Percentiles rank a stretch among this genome's conserved stretches.
These are phyloP conservation scores for Aspergillus amoenus DNA, from an alignment of 2,329 filamentous ascomycete species.

Conservation along the genomic window DNA sequence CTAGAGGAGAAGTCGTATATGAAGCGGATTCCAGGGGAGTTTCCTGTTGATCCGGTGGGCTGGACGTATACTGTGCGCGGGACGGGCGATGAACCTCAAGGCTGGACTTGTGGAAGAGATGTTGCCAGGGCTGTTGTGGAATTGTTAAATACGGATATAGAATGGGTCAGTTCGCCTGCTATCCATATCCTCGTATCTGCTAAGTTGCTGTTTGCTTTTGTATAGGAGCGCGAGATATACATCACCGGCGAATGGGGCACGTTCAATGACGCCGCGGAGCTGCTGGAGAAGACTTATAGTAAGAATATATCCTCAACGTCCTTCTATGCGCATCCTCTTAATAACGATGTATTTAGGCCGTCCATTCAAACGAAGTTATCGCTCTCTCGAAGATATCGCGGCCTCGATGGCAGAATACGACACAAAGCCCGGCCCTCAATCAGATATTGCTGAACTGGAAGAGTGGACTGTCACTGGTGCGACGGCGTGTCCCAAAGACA, in stretches of 20 bases:
- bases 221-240: slow-evolving; percentile 2
- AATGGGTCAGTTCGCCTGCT: background rate
- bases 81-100: background rate
- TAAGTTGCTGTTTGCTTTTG: background rate
- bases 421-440: background rate
- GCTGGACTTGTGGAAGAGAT: slow-evolving; percentile 6
- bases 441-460: background rate
- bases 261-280: background rate
- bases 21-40: background rate
- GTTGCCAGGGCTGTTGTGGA: background rate
- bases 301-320: background rate
- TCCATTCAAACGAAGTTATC: background rate
- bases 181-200: no score
- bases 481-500: slow-evolving; percentile 1
- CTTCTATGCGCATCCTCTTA: no score
- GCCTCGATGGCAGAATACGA: background rate
- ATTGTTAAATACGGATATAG: background rate
- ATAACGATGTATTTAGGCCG: background rate
- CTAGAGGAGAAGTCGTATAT: background rate
- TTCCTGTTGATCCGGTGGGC: background rate
- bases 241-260: slow-evolving; percentile 1
- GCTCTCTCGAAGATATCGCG: background rate
- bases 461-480: background rate
- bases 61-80: background rate
- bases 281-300: slow-evolving; percentile 7